Evolutionary conservation across 192 early-diverging fungal genomes (phyloP).

Genomic region (Dissophora ornata): DNA sequence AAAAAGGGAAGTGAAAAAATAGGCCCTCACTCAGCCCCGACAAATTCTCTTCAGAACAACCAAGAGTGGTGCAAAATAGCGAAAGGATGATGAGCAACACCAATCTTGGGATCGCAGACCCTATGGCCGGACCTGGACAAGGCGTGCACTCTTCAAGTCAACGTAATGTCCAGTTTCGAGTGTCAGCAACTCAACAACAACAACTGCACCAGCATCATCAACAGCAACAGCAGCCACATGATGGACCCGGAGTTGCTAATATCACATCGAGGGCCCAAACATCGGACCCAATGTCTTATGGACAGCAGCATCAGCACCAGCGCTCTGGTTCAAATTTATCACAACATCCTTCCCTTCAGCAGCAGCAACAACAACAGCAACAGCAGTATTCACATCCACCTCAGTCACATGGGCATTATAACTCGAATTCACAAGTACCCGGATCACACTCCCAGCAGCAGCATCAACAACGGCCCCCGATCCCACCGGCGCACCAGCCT

Average conservation of each 20-base stretch:
- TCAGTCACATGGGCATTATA: constrained; percentile 2
- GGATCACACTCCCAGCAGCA: constrained; percentile 23
- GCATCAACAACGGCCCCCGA: constrained; percentile 42
- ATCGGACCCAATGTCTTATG: neutral
- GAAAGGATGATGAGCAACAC: constrained; percentile 50
- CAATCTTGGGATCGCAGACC: constrained; percentile 20
- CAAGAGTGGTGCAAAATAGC: too few relatives aligned
- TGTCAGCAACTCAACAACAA: constrained; percentile 25
- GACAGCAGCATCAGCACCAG: neutral
- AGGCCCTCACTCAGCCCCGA: too few relatives aligned
- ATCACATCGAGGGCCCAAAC: constrained; percentile 9
- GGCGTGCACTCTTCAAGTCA: constrained; percentile 15
- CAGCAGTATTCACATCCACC: constrained; percentile 19
- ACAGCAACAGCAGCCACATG: constrained; percentile 14
- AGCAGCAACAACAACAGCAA: constrained; percentile 1
- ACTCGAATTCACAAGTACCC: neutral
- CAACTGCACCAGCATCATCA: constrained; percentile 16
- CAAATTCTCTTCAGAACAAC: too few relatives aligned
- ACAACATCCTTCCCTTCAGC: constrained; percentile 11
- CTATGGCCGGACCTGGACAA: constrained; percentile 9
- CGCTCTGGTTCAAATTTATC: constrained; percentile 6
- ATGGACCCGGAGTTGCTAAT: constrained; percentile 5
- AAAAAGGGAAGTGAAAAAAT: too few relatives aligned
- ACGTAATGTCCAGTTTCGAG: constrained; percentile 38
- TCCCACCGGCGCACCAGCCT: constrained; percentile 36